Base-by-base conservation (phyloP, 1,284 basidiomycete genomes). In the Ustilago tritici region DNA sequence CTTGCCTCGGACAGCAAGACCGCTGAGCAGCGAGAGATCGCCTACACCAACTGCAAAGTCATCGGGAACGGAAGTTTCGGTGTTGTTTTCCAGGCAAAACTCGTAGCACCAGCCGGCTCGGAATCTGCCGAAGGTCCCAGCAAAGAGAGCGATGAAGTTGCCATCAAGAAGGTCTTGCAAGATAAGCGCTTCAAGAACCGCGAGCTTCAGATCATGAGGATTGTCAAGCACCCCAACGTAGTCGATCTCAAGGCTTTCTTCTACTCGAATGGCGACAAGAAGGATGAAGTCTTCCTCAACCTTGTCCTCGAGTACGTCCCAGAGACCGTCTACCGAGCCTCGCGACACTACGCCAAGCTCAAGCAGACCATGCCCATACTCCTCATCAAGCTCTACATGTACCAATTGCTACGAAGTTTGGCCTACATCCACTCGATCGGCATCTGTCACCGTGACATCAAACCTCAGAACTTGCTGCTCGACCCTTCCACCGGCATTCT, bases 141-240 rank as follows among this genome's bases (percentile, higher is more conserved):
- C 59, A 79, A 81, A 47, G 79, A 81, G 8, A 75, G 73, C 67
- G 77, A 82, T 59, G 92, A 93, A 72, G 97, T 99, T 84, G 96
- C 96, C 64, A 99, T 99, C 90, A 99, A 99, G 92, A 99, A 98
- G 90, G 96, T 99, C 61, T 88, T 99, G 80, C 96, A 99, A 90
- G 96, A 99, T 89, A 99, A 99, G 90, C 92, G 96, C 80, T 99
- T 99, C 92, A 99, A 99, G 96, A 99, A 99, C 89, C 96, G 96
- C 85, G 96, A 99, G 88, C 90, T 99, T 65, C 97, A 99, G 89
- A 99, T 99, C 87, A 99, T 99, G 96, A 91, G 95, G 84, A 92
- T 98, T 61, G 95, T 99, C 60, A 91, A 91, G 79, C 96, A 99
- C 89, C 97, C 97, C 61, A 99, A 99, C 86, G 96, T 99, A 50